These are phyloP conservation scores for Sechiopsis laciniata DNA, from an alignment of 306 rosid species.

Conservation along the genomic window DNA sequence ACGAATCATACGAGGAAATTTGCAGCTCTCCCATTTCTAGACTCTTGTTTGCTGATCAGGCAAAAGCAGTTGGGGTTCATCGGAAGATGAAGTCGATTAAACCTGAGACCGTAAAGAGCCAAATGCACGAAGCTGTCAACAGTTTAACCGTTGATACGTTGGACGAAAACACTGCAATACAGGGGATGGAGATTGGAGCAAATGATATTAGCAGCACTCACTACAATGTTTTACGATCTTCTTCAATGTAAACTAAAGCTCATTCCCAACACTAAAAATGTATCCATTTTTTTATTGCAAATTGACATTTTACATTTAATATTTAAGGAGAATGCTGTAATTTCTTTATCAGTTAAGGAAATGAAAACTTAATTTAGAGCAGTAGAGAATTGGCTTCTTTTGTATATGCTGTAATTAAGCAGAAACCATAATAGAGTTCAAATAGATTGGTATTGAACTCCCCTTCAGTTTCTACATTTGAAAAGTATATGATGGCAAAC, in stretches of 20 bases:
- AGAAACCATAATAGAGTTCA: slow-evolving; percentile 23
- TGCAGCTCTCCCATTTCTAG: slow-evolving; percentile 57
- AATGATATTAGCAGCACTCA: slow-evolving; percentile 24
- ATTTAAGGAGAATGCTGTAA: not conserved
- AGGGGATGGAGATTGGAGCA: slow-evolving; percentile 28
- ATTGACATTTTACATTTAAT: not conserved
- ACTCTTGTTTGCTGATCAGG: slow-evolving; percentile 67
- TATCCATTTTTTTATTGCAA: not conserved
- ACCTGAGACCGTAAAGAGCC: slow-evolving; percentile 19
- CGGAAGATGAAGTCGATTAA: slow-evolving; percentile 44
- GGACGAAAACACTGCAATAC: slow-evolving; percentile 22
- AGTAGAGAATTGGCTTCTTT: not conserved
- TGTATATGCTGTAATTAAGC: not conserved
- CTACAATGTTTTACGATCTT: slow-evolving; percentile 38
- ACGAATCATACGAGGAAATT: slow-evolving; percentile 65
- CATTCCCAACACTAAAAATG: not conserved
- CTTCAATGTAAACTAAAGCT: slow-evolving; percentile 1
- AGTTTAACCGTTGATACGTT: slow-evolving; percentile 15
- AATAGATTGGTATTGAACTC: slow-evolving; percentile 49
- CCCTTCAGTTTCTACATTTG: slow-evolving; percentile 25
- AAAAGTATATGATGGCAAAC: slow-evolving; percentile 6
- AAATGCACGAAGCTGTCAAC: slow-evolving; percentile 26
- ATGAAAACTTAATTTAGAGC: not conserved
- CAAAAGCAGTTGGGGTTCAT: slow-evolving; percentile 49
- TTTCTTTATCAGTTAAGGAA: not conserved